Base-by-base conservation (phyloP, 2,329 filamentous ascomycete species). In the Orbilia ellipsospora region DNA sequence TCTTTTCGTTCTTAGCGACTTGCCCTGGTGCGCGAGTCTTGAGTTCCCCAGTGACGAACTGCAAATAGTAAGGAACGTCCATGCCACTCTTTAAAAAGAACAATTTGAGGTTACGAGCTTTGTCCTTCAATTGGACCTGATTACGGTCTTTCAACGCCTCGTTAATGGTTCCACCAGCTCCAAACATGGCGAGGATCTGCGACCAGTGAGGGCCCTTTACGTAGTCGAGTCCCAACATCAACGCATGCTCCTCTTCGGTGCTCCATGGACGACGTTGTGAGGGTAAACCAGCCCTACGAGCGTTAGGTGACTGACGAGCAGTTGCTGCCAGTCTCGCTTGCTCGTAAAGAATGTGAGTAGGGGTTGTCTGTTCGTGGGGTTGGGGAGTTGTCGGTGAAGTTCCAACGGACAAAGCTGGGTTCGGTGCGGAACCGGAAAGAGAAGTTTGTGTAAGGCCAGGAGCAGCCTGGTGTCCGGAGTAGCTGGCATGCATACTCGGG, bases 151-250 rank as follows among this genome's bases (percentile, higher is more conserved):
- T 94, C 18, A 96, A 85, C 23, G 94, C 91, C 79, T 94, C 90
- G 55, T 89, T 94, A 23, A 94, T 88, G 0, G 90, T 91, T 4
- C 93, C 93, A 50, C 90, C 91, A 0, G 88, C 87, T 0, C 93
- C 93, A 81, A 94, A 96, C 50, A 96, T 87, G 1, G 90, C 90
- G 12, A 97, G 85, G 55, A 97, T 97, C 81, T 96, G 93, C 78
- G 92, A 94, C 93, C 93, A 97, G 80, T 97, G 93, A 16, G 93
- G 93, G 0, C 93, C 93, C 81, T 94, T 93, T 55, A 97, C 93
- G 81, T 91, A 89, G 80, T 96, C 93, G 2, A 97, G 87, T 0
- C 93, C 93, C 57, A 91, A 88, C 90, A 97, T 94, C 16, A 97
- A 85, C 0, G 93, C 93, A 81, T 93, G 93, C 81, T 97, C 93